phyloP scores from a whole-genome alignment of 495 filamentous ascomycete species.

The Cenococcum geophilum region DNA sequence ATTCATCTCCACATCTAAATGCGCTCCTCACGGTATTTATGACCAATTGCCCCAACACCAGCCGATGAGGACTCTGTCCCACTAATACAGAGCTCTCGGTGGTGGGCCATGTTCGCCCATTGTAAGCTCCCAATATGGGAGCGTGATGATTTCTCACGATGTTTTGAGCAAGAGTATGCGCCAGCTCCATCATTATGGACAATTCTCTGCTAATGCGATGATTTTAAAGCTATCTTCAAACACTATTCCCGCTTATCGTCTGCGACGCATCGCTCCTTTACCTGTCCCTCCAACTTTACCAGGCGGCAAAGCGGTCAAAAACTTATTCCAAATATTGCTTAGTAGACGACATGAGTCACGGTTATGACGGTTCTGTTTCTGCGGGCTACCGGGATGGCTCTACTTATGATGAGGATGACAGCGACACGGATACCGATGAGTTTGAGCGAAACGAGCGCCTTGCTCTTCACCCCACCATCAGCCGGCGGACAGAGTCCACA shows the following conservation, averaged over 20 bases:
- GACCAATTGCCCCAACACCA: constrained; percentile 10
- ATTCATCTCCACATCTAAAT: constrained; percentile 3
- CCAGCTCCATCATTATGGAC: constrained; percentile 4
- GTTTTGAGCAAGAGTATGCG: constrained; percentile 83
- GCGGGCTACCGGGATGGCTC: constrained; percentile 39
- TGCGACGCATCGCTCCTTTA: constrained; percentile 63
- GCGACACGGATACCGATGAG: constrained; percentile 50
- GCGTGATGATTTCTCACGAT: constrained; percentile 78
- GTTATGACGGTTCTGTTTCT: constrained; percentile 14
- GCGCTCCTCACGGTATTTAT: background rate
- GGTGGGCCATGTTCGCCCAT: constrained; percentile 56
- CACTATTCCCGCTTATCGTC: constrained; percentile 69
- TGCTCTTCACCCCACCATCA: constrained; percentile 57
- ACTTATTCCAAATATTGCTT: constrained; percentile 43
- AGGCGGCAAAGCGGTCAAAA: constrained; percentile 45
- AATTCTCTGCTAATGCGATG: constrained; percentile 5
- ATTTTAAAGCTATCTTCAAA: constrained; percentile 67
- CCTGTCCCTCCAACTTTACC: constrained; percentile 52
- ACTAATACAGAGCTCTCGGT: constrained; percentile 6
- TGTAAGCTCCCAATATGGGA: constrained; percentile 80
- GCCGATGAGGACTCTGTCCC: constrained; percentile 5
- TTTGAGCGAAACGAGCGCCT: constrained; percentile 39
- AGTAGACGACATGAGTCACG: constrained; percentile 9
- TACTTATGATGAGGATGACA: constrained; percentile 49
- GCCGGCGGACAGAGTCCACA: constrained; percentile 54